These are phyloP conservation scores for Debaryomyces coudertii DNA, from an alignment of 1,139 yeast species.

Conservation along the genomic window DNA sequence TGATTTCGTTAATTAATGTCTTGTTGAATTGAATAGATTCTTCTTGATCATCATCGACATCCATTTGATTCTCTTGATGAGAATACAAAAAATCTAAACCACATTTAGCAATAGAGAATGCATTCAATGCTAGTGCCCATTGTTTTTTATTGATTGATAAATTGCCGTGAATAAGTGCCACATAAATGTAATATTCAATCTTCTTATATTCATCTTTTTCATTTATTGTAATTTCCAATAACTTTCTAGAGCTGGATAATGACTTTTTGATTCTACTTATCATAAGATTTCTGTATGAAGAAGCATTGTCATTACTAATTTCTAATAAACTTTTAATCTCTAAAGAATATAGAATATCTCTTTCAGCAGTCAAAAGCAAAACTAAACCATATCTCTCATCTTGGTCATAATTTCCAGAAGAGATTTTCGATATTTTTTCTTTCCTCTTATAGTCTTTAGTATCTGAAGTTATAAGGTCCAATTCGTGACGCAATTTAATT, in stretches of 20 bases:
- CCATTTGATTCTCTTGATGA: conserved; percentile 12
- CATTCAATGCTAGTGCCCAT: conserved; percentile 56
- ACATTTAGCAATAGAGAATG: conserved; percentile 64
- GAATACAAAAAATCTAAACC: conserved; percentile 54
- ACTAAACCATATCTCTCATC: conserved; percentile 52
- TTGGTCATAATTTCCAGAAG: conserved; percentile 47
- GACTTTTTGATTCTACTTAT: conserved; percentile 73
- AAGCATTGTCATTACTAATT: conserved; percentile 47
- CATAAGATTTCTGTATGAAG: conserved; percentile 56
- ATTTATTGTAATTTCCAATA: conserved; percentile 45
- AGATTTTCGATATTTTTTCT: conserved; percentile 45
- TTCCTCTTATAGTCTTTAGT: conserved; percentile 56
- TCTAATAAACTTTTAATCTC: conserved; percentile 64
- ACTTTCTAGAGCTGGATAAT: conserved; percentile 42
- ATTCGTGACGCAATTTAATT: conserved; percentile 57
- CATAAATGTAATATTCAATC: conserved; percentile 63
- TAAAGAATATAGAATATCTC: conserved; percentile 69
- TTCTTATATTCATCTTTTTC: conserved; percentile 34
- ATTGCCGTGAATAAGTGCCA: conserved; percentile 63
- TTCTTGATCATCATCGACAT: conserved; percentile 16
- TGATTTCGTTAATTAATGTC: conserved; percentile 56
- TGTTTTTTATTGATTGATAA: conserved; percentile 58
- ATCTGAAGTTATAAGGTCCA: conserved; percentile 59
- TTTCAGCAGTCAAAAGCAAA: conserved; percentile 60
- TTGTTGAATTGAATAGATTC: conserved; percentile 33